Conservation (phyloP, 1,139 yeast genomes). For the Hanseniaspora uvarum region DNA sequence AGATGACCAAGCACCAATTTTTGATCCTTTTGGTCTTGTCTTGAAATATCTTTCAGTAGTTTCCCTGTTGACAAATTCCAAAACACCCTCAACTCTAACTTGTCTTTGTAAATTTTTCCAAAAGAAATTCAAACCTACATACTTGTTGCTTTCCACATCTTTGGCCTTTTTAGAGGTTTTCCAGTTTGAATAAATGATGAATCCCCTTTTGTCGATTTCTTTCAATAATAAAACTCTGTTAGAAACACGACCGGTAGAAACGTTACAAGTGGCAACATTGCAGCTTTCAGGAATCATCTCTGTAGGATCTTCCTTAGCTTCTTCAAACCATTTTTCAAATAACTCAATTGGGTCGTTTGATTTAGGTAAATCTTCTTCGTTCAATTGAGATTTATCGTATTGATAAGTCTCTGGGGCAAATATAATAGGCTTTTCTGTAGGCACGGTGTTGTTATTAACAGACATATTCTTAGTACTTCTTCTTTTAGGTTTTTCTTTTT, state of each 20-base stretch:
- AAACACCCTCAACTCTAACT: constrained; percentile 80
- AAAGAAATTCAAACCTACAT: constrained; percentile 79
- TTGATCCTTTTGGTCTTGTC: constrained; percentile 84
- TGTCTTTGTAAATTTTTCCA: constrained; percentile 89
- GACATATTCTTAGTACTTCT: constrained; percentile 7
- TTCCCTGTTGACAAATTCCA: constrained; percentile 63
- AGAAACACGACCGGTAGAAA: constrained; percentile 82
- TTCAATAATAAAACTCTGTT: constrained; percentile 76
- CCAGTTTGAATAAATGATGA: constrained; percentile 89
- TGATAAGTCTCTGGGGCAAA: constrained; percentile 86
- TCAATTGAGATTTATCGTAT: constrained; percentile 58
- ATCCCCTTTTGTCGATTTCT: constrained; percentile 76
- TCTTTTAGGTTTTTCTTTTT: not conserved
- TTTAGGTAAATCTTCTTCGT: constrained; percentile 41
- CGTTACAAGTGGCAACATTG: constrained; percentile 71
- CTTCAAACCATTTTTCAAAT: constrained; percentile 74
- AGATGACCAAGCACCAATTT: constrained; percentile 95
- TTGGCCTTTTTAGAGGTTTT: constrained; percentile 67
- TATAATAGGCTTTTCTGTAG: constrained; percentile 28
- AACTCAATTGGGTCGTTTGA: constrained; percentile 55
- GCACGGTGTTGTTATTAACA: constrained; percentile 19
- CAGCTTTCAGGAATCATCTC: constrained; percentile 68
- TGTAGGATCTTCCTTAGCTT: constrained; percentile 48
- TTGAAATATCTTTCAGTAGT: constrained; percentile 68
- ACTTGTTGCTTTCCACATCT: constrained; percentile 62